Conservation (phyloP, 2,329 filamentous ascomycete genomes). For the Canariomyces notabilis region DNA sequence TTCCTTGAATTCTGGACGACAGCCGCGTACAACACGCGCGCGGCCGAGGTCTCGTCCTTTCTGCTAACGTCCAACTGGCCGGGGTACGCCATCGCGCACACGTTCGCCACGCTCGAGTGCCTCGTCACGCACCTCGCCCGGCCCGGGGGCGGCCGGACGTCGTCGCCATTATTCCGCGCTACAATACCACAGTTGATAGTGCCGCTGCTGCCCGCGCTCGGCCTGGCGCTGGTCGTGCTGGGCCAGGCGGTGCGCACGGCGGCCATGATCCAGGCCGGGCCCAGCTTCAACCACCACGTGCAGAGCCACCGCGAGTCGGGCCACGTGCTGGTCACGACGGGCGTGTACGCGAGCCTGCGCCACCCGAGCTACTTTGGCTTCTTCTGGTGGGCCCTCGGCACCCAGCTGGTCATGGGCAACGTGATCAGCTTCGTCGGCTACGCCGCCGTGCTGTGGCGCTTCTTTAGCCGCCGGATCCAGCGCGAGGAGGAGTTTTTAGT, state of each 20-base stretch:
- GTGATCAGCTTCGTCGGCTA: slow-evolving; percentile 71
- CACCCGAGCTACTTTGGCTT: slow-evolving; percentile 97
- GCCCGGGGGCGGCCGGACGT: slow-evolving; percentile 44
- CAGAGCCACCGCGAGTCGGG: slow-evolving; percentile 62
- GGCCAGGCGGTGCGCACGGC: slow-evolving; percentile 74
- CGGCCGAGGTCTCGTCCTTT: slow-evolving; percentile 70
- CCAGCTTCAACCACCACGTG: slow-evolving; percentile 86
- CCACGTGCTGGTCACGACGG: slow-evolving; percentile 77
- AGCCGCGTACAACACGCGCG: slow-evolving; percentile 72
- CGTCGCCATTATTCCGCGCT: no score
- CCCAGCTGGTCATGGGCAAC: slow-evolving; percentile 87
- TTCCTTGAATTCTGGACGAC: slow-evolving; percentile 96
- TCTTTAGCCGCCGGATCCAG: slow-evolving; percentile 70
- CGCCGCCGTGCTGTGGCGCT: slow-evolving; percentile 71
- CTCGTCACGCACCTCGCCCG: slow-evolving; percentile 55
- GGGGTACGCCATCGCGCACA: slow-evolving; percentile 78
- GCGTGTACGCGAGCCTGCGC: slow-evolving; percentile 69
- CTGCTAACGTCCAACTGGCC: slow-evolving; percentile 80
- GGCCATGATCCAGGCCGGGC: slow-evolving; percentile 85
- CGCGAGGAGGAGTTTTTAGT: slow-evolving; percentile 76
- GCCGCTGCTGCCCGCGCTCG: slow-evolving; percentile 45
- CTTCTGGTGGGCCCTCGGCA: slow-evolving; percentile 97
- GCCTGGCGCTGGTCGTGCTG: slow-evolving; percentile 57
- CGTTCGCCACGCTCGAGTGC: slow-evolving; percentile 68
- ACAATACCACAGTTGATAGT: no score